Percentiles rank a stretch among this genome's conserved stretches.
Conservation (phyloP, 306 rosid species). For the Trifolium fragiferum region DNA sequence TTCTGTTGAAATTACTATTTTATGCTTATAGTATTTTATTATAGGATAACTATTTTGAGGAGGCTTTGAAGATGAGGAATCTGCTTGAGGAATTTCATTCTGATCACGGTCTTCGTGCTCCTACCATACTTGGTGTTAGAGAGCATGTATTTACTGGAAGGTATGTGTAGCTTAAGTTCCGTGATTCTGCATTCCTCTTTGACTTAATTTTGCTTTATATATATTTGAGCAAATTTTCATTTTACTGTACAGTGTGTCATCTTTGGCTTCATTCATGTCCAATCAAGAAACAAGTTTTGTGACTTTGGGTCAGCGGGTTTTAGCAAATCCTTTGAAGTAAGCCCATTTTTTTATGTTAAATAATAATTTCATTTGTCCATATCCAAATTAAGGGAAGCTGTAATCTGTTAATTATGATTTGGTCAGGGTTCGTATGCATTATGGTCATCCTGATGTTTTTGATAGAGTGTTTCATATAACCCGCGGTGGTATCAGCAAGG, state of each 20-base stretch:
- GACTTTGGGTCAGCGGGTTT: slow-evolving; percentile 93
- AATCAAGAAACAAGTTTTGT: slow-evolving; percentile 92
- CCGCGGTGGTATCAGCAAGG: slow-evolving; percentile 97
- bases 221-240: slow-evolving; percentile 11
- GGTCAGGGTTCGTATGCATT: slow-evolving; percentile 93
- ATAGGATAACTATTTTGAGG: slow-evolving; percentile 65
- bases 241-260: slow-evolving; percentile 75
- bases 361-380: slow-evolving; percentile 30
- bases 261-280: slow-evolving; percentile 92
- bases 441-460: slow-evolving; percentile 98
- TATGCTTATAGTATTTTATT: slow-evolving; percentile 18
- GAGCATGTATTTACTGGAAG: slow-evolving; percentile 97
- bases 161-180: slow-evolving; percentile 44
- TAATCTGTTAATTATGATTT: slow-evolving; percentile 30
- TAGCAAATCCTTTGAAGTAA: slow-evolving; percentile 95
- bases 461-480: slow-evolving; percentile 94
- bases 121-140: slow-evolving; percentile 94
- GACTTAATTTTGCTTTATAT: not conserved
- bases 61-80: slow-evolving; percentile 90
- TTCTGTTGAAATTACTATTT: slow-evolving; percentile 7
- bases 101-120: slow-evolving; percentile 79
- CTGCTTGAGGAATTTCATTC: slow-evolving; percentile 86
- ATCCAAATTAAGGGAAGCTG: slow-evolving; percentile 23
- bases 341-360: slow-evolving; percentile 36
- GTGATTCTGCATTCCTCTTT: slow-evolving; percentile 1